Evolutionary conservation across 2,329 filamentous ascomycete genomes (phyloP).

Genomic region (Aspergillus pseudonomiae): DNA sequence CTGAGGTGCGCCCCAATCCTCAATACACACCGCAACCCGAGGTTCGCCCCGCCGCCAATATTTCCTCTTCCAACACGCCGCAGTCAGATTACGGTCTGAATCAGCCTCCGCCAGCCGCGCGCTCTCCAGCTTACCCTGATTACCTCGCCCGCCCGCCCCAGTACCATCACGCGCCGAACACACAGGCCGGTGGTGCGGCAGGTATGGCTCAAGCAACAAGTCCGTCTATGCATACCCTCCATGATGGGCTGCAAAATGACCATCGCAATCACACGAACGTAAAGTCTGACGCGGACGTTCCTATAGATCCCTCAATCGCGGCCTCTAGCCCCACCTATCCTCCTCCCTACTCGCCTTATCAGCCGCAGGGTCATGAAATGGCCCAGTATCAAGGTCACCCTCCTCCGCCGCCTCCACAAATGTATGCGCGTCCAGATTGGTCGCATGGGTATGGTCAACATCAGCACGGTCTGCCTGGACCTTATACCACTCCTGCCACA

Average conservation of each 20-base stretch:
- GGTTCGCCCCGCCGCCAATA: constrained; percentile 67
- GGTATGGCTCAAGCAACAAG: constrained; percentile 99
- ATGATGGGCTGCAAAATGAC: constrained; percentile 73
- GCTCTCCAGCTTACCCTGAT: constrained; percentile 83
- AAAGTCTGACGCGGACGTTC: constrained; percentile 95
- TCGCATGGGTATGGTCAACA: constrained; percentile 50
- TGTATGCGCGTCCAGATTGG: constrained; percentile 53
- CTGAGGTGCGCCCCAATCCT: constrained; percentile 43
- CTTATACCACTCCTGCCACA: constrained; percentile 57
- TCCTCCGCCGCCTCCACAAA: constrained; percentile 49
- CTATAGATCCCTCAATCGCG: constrained; percentile 98
- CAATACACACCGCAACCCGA: constrained; percentile 85
- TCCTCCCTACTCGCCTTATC: constrained; percentile 85
- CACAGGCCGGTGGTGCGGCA: constrained; percentile 73
- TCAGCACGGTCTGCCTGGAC: constrained; percentile 52
- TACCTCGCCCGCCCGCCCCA: constrained; percentile 75
- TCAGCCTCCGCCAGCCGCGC: constrained; percentile 69
- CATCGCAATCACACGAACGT: constrained; percentile 69
- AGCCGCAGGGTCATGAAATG: constrained; percentile 82
- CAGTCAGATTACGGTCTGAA: constrained; percentile 87
- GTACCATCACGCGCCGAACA: constrained; percentile 74
- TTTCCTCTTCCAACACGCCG: constrained; percentile 78
- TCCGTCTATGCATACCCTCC: constrained; percentile 83
- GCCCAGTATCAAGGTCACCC: constrained; percentile 63
- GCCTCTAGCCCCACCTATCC: constrained; percentile 90